Percentiles rank a stretch among this genome's conserved stretches.
These are phyloP conservation scores for Eruca vesicaria DNA, from an alignment of 441 rosid genomes.

Conservation along the genomic window DNA sequence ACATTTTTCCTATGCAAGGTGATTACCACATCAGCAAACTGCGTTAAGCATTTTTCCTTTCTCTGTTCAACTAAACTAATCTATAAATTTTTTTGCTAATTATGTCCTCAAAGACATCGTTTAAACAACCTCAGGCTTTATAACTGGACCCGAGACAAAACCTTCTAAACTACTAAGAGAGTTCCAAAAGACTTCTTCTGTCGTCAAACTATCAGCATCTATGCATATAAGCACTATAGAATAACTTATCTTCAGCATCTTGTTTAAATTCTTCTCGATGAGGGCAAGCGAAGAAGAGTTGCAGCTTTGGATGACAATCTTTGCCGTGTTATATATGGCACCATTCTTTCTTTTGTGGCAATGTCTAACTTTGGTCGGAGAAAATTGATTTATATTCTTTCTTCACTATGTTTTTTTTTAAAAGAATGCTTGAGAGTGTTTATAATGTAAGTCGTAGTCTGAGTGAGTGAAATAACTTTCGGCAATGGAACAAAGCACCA, in stretches of 20 bases:
- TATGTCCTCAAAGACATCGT: neutral
- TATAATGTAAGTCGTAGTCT: slow-evolving; percentile 12
- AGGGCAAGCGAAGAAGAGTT: slow-evolving; percentile 31
- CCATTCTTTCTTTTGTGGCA: no score
- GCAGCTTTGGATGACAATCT: slow-evolving; percentile 32
- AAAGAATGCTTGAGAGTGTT: neutral
- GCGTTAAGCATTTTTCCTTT: no score
- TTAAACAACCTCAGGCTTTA: neutral
- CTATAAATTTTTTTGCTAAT: no score
- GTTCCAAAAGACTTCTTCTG: neutral
- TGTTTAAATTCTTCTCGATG: slow-evolving; percentile 65
- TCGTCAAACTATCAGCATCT: slow-evolving; percentile 3
- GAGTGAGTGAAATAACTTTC: neutral
- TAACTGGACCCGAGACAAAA: neutral
- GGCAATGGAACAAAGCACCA: neutral
- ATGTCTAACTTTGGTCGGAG: no score
- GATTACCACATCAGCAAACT: no score
- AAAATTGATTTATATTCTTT: no score
- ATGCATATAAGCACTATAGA: neutral
- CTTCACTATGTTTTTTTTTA: no score
- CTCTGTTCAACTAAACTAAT: no score
- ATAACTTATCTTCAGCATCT: neutral
- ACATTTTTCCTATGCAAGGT: no score
- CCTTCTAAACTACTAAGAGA: neutral
- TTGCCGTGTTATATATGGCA: neutral